Percentiles rank a stretch among this genome's conserved stretches.
These are phyloP conservation scores for Backusella morwellensis DNA, from an alignment of 192 early-diverging fungal species.

Conservation along the genomic window DNA sequence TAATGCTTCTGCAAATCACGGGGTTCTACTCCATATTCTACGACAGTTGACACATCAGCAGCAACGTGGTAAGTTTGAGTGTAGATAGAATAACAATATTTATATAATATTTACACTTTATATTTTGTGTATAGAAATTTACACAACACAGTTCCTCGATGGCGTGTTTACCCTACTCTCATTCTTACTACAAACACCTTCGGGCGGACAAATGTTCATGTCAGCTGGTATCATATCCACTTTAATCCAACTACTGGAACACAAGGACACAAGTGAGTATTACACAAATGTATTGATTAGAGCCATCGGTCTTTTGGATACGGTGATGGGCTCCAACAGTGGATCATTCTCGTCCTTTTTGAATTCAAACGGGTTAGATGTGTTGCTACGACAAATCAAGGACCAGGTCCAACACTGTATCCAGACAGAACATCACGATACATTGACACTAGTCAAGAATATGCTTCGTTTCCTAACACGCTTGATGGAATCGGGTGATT, in stretches of 20 bases:
- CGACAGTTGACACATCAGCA: constrained; percentile 58
- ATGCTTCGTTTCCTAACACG: constrained; percentile 89
- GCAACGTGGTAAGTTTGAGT: neutral
- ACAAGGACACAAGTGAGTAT: constrained; percentile 38
- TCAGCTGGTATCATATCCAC: constrained; percentile 84
- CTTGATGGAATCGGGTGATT: constrained; percentile 88
- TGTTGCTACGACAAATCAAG: constrained; percentile 77
- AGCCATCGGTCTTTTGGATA: constrained; percentile 75
- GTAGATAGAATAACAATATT: neutral
- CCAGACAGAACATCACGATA: constrained; percentile 41
- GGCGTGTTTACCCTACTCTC: constrained; percentile 75
- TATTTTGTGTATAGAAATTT: constrained; percentile 9
- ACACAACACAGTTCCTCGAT: constrained; percentile 76
- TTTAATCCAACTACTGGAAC: constrained; percentile 67
- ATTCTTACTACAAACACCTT: constrained; percentile 70
- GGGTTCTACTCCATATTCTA: constrained; percentile 79
- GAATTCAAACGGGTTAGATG: constrained; percentile 76
- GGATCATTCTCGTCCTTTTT: constrained; percentile 76
- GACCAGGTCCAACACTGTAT: constrained; percentile 56
- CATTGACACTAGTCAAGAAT: constrained; percentile 75
- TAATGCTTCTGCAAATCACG: constrained; percentile 92
- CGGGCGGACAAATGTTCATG: constrained; percentile 86
- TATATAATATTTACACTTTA: neutral
- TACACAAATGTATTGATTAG: constrained; percentile 46
- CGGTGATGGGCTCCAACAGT: constrained; percentile 70